These are phyloP conservation scores for Sclerotinia borealis DNA, from an alignment of 2,329 filamentous ascomycete species.

Conservation along the genomic window DNA sequence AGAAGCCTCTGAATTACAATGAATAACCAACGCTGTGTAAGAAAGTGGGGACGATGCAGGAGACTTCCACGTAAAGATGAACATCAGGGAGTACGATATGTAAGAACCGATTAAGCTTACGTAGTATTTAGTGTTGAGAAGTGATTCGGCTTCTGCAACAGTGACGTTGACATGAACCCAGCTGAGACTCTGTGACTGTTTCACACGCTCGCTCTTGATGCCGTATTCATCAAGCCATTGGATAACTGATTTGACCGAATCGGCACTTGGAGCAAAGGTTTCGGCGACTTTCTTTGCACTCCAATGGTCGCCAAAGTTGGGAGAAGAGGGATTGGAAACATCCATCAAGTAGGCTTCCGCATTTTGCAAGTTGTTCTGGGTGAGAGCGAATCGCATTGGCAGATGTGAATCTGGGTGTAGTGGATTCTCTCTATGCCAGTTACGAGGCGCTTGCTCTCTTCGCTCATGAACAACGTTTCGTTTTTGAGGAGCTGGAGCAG, in stretches of 20 bases:
- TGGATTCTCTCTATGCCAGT: constrained; percentile 14
- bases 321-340: constrained; percentile 33
- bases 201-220: constrained; percentile 42
- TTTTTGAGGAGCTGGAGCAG: constrained; percentile 9
- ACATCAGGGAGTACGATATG: not conserved
- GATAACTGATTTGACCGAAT: constrained; percentile 38
- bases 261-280: constrained; percentile 38
- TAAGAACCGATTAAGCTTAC: constrained; percentile 2
- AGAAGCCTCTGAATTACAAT: not conserved
- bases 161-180: constrained; percentile 32
- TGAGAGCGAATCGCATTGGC: constrained; percentile 36
- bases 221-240: constrained; percentile 49
- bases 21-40: not conserved
- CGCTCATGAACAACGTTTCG: constrained; percentile 17
- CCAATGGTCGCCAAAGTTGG: constrained; percentile 14
- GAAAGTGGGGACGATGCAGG: not conserved
- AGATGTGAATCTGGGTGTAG: constrained; percentile 12
- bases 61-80: not conserved
- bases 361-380: constrained; percentile 40
- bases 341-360: constrained; percentile 39
- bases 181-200: constrained; percentile 36
- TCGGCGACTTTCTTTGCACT: constrained; percentile 21
- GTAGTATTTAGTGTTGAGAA: constrained; percentile 45
- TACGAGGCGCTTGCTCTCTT: constrained; percentile 8
- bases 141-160: constrained; percentile 40